Evolutionary conservation across 176 grass and related monocot genomes (phyloP).

Genomic region (Triticum aestivum): DNA sequence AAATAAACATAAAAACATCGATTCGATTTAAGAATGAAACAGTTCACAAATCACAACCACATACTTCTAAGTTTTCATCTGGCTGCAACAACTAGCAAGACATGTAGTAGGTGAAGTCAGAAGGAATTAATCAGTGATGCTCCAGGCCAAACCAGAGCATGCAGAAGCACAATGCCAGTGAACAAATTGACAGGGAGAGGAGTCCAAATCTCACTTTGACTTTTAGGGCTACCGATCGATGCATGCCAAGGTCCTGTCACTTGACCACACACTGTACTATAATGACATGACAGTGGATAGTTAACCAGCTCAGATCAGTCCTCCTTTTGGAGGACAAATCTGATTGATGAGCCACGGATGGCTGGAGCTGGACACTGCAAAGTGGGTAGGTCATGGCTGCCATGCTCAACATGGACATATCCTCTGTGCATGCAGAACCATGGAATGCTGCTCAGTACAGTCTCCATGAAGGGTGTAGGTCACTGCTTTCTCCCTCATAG

Average conservation of each 20-base stretch:
- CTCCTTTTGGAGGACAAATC: constrained; percentile 38
- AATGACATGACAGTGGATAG: constrained; percentile 24
- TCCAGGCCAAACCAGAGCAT: constrained; percentile 11
- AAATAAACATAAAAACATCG: background rate
- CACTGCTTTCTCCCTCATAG: constrained; percentile 12
- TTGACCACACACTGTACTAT: background rate
- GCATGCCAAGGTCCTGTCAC: constrained; percentile 30
- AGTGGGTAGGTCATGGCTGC: constrained; percentile 34
- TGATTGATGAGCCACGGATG: constrained; percentile 22
- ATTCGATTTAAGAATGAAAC: background rate
- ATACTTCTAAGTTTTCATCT: background rate
- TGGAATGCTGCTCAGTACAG: background rate
- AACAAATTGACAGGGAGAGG: constrained; percentile 27
- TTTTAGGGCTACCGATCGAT: constrained; percentile 20
- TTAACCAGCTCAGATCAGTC: constrained; percentile 21
- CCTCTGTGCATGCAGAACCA: background rate
- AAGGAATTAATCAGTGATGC: constrained; percentile 11
- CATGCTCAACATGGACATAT: constrained; percentile 30
- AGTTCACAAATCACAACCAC: background rate
- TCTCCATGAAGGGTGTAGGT: background rate
- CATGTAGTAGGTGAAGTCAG: background rate
- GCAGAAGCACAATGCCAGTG: constrained; percentile 18
- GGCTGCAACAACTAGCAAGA: background rate
- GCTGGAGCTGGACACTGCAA: constrained; percentile 21
- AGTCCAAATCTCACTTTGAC: constrained; percentile 39